Evolutionary conservation across 306 rosid genomes (phyloP), one percentile per base, ranked within the genome.

Genomic region (Prunus davidiana): DNA sequence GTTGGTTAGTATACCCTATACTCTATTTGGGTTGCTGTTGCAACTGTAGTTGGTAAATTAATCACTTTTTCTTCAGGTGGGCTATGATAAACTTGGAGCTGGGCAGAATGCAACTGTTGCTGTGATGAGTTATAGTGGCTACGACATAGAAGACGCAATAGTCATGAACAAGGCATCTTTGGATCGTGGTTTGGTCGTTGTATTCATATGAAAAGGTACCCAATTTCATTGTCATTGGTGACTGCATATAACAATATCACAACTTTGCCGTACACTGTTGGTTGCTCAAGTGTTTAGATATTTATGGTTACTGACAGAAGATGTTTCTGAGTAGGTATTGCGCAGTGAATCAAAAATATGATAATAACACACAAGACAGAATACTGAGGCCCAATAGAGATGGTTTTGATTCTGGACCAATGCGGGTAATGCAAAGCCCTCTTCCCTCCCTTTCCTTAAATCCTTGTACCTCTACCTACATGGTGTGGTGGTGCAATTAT

Each of bases 181-280:
- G 47, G 98, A 92, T 82, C 96, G 97, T 45, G 98, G 98, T n/a
- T 94, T 90, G 98, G 98, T 63, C 98, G 98, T 69, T 94, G 98
- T 79, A 94, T 94, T 60, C 93, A 90, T 78, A 88, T 90, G 94
- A 94, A 94, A 79, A 92, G 85, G 93, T 88, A 63, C 61, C 84
- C 47, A 71, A 88, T 71, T 75, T 74, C 34, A 32, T 32, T 32
- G 34, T 4, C 34, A 12, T 32, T 32, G 34, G 34, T 4, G 34
- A 32, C 34, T 32, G 34, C 34, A 32, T 32, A 32, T 4, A 32
- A 32, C 34, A 32, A 32, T 32, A 32, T 32, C 13, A 12, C 50
- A 46, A 46, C 50, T 46, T 46, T 46, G 50, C 50, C 50, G 13
- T 8, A 46, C 13, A 46, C 50, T 46, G 13, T 46, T 46, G 50